These are phyloP conservation scores for Larix kaempferi DNA, from an alignment of 75 land plant species.

Conservation along the genomic window DNA sequence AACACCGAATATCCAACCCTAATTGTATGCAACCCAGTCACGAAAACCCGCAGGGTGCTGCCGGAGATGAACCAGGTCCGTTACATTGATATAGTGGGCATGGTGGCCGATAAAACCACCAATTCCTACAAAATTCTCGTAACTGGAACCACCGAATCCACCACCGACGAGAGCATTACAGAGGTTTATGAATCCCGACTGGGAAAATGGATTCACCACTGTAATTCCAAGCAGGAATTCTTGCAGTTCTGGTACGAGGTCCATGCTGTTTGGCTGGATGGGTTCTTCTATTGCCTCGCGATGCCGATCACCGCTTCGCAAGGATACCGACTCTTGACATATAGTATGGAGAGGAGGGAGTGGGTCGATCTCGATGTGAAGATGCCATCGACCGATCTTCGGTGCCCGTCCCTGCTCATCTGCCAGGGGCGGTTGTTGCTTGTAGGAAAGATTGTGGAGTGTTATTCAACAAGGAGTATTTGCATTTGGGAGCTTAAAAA, in stretches of 20 bases:
- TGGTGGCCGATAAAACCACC: conserved; percentile 22
- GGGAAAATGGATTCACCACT: conserved; percentile 17
- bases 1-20: conserved; percentile 15
- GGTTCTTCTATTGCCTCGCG: conserved; percentile 21
- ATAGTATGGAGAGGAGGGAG: conserved; percentile 10
- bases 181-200: conserved; percentile 22
- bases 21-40: conserved; percentile 37
- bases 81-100: conserved; percentile 32
- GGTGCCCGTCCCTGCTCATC: conserved; percentile 22
- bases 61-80: conserved; percentile 22
- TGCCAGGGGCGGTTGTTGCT: conserved; percentile 15
- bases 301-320: conserved; percentile 11
- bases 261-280: conserved; percentile 21
- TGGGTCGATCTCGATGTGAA: conserved; percentile 20
- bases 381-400: conserved; percentile 21
- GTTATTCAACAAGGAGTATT: conserved; percentile 13
- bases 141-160: conserved; percentile 18
- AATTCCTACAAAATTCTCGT: conserved; percentile 33
- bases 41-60: conserved; percentile 11
- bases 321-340: conserved; percentile 13
- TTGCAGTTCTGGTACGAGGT: conserved; percentile 24
- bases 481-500: conserved; percentile 27
- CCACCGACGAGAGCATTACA: conserved; percentile 13
- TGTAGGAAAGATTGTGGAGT: conserved; percentile 16
- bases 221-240: conserved; percentile 22